A percentile compares a stretch with the other conserved stretches of the same genome.
Conservation (phyloP, 2,329 filamentous ascomycete species). For the Didymella glomerata region DNA sequence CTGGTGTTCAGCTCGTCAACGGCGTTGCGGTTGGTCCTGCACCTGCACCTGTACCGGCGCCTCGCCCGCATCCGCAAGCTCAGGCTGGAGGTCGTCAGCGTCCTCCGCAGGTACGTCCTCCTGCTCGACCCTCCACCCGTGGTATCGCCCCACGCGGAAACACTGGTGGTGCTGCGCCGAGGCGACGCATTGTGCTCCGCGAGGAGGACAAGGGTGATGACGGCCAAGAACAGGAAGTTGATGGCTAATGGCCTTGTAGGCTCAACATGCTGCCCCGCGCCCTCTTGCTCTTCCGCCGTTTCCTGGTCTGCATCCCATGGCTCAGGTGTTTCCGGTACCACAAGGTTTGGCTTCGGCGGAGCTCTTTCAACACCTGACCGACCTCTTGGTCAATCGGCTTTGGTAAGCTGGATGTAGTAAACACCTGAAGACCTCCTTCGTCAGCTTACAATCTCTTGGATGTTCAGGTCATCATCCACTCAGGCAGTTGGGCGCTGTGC, state of each 20-base stretch:
- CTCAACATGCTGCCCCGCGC: neutral
- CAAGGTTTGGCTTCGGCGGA: too few species aligned
- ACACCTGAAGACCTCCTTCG: neutral
- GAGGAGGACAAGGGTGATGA: neutral
- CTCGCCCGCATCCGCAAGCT: neutral
- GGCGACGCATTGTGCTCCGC: neutral
- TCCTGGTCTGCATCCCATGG: too few species aligned
- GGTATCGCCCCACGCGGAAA: too few species aligned
- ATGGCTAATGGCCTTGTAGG: neutral
- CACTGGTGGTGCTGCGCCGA: neutral
- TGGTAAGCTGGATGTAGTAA: neutral
- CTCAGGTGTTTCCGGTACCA: too few species aligned
- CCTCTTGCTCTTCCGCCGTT: too few species aligned
- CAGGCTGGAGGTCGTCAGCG: neutral
- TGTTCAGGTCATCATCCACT: neutral
- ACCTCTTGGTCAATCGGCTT: neutral
- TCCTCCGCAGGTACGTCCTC: neutral
- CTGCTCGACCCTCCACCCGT: too few species aligned
- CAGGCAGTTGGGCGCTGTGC: neutral
- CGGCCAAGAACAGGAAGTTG: neutral
- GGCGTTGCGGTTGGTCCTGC: neutral
- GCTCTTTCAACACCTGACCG: neutral
- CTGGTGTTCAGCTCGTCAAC: constrained; percentile 1
- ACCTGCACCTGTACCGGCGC: neutral
- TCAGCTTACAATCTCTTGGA: neutral